phyloP scores from a whole-genome alignment of 2,329 filamentous ascomycete genomes.

The Colletotrichum camelliae region DNA sequence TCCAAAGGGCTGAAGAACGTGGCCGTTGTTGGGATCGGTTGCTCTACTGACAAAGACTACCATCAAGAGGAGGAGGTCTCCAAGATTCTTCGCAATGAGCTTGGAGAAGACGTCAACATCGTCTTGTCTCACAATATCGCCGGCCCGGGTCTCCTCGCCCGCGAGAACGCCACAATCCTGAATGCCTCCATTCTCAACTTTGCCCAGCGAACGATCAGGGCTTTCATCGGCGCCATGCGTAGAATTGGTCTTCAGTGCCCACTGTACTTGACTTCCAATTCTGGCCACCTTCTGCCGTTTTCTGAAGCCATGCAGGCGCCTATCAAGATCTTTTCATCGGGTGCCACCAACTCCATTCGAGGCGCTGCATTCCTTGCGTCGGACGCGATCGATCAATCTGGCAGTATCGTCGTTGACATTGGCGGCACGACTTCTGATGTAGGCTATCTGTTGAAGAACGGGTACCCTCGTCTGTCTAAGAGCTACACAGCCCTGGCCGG shows the following conservation, averaged over 20 bases:
- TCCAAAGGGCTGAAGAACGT: conserved; percentile 41
- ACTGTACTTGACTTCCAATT: conserved; percentile 56
- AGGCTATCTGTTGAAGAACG: conserved; percentile 25
- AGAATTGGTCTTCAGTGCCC: conserved; percentile 41
- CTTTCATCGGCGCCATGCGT: conserved; percentile 49
- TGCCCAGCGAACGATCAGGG: conserved; percentile 49
- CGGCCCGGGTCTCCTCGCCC: conserved; percentile 46
- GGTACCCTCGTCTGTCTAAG: conserved; percentile 26
- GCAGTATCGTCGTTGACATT: conserved; percentile 26
- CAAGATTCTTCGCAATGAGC: conserved; percentile 50
- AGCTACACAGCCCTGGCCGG: conserved; percentile 27
- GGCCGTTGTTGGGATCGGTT: conserved; percentile 63
- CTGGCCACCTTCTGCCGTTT: conserved; percentile 38
- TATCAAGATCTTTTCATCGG: conserved; percentile 27
- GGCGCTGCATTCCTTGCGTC: conserved; percentile 25
- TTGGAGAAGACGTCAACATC: conserved; percentile 31
- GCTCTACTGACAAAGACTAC: conserved; percentile 59
- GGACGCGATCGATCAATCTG: conserved; percentile 4
- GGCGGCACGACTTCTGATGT: conserved; percentile 29
- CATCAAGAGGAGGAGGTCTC: conserved; percentile 56
- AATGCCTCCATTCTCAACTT: conserved; percentile 56
- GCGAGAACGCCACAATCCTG: conserved; percentile 59
- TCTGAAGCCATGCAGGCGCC: conserved; percentile 27
- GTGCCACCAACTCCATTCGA: conserved; percentile 28
- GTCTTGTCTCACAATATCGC: conserved; percentile 37